phyloP scores from a whole-genome alignment of 177 flowering plant genomes.

The Telopea speciosissima region DNA sequence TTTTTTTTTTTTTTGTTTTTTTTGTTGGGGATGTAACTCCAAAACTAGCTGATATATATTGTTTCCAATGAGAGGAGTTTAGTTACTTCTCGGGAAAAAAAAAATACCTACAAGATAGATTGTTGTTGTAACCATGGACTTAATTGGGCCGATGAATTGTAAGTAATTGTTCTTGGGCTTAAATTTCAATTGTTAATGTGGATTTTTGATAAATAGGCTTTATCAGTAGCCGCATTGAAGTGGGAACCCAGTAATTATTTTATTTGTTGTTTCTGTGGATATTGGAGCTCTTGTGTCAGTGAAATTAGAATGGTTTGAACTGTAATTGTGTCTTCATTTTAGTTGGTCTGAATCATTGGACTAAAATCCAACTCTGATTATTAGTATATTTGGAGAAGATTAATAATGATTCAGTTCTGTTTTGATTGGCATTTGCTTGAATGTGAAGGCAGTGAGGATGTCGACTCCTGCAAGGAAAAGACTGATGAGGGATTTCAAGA shows the following conservation, averaged over 20 bases:
- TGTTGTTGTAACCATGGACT: too few relatives aligned
- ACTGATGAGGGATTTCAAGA: slow-evolving; percentile 32
- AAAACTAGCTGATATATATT: background rate
- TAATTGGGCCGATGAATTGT: too few relatives aligned
- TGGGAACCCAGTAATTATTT: background rate
- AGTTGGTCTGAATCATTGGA: background rate
- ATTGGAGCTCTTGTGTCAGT: too few relatives aligned
- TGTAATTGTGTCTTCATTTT: too few relatives aligned
- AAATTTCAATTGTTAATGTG: background rate
- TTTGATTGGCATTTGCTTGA: background rate
- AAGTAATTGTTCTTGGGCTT: background rate
- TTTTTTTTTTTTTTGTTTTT: too few relatives aligned
- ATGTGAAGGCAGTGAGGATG: slow-evolving; percentile 17
- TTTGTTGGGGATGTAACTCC: background rate
- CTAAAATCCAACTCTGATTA: background rate
- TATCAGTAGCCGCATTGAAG: too few relatives aligned
- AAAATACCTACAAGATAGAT: too few relatives aligned
- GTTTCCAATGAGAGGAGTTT: too few relatives aligned
- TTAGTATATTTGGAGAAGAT: background rate
- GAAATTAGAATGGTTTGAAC: too few relatives aligned
- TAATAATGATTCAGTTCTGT: background rate
- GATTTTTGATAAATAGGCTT: background rate
- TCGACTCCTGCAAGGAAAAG: slow-evolving; percentile 32
- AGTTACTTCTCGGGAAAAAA: too few relatives aligned
- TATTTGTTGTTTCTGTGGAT: background rate